Conservation (phyloP, 257 asterid species). For the Gentiana straminea region DNA sequence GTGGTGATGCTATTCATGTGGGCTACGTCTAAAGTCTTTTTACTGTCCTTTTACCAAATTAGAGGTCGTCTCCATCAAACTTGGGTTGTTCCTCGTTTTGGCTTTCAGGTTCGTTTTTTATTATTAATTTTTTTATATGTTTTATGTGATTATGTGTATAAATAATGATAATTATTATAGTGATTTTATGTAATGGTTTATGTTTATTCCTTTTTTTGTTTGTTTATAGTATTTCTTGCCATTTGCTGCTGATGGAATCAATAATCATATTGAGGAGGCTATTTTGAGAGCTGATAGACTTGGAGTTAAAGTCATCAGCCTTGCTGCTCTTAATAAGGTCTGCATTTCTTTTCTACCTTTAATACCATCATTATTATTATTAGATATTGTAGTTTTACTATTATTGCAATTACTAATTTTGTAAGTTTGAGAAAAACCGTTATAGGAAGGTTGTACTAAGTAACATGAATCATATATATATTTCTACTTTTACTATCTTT, state of each 20-base stretch:
- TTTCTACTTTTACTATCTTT: too few species aligned
- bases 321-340: constrained; percentile 96
- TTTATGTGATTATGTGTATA: too few species aligned
- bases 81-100: constrained; percentile 89
- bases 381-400: too few species aligned
- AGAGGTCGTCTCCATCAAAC: constrained; percentile 65
- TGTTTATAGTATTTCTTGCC: constrained; percentile 75
- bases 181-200: too few species aligned
- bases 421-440: too few species aligned
- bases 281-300: constrained; percentile 73
- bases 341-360: neutral
- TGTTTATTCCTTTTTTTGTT: too few species aligned
- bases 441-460: too few species aligned
- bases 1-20: constrained; percentile 65
- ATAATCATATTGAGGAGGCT: constrained; percentile 70
- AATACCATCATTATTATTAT: too few species aligned
- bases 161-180: too few species aligned
- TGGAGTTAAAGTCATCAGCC: constrained; percentile 94
- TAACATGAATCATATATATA: too few species aligned
- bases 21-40: constrained; percentile 70
- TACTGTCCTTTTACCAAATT: constrained; percentile 58
- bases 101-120: constrained; percentile 58
- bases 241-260: constrained; percentile 73
- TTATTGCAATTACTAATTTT: too few species aligned
- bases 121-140: too few species aligned